Evolutionary conservation across 345 rosid species (phyloP).

Genomic region (Psidium friedrichsthalianum): DNA sequence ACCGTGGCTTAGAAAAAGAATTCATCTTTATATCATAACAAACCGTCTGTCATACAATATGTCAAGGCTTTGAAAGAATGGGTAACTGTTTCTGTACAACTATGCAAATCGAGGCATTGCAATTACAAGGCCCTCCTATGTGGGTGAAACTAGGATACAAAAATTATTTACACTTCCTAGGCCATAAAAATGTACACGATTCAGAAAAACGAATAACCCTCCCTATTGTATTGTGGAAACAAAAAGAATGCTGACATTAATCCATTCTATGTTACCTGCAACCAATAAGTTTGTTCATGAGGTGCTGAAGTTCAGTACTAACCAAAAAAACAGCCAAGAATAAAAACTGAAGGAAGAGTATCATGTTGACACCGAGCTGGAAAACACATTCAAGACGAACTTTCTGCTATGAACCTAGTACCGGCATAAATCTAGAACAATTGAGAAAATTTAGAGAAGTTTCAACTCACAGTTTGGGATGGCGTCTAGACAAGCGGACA

Average conservation of each 20-base stretch:
- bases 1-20: not conserved
- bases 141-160: not conserved
- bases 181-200: not conserved
- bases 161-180: slow-evolving; percentile 17
- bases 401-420: not conserved
- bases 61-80: not conserved
- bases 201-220: not conserved
- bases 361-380: not conserved
- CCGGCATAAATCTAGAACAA: not conserved
- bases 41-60: not conserved
- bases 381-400: not conserved
- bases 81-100: not conserved
- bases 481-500: not conserved
- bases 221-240: not conserved
- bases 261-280: not conserved
- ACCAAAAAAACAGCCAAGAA: not conserved
- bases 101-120: not conserved
- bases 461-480: not conserved
- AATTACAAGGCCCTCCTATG: slow-evolving; percentile 8
- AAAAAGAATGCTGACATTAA: not conserved
- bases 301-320: not conserved
- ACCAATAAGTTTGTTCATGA: not conserved
- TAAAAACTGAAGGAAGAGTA: not conserved
- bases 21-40: not conserved
- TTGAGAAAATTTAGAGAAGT: not conserved